Evolutionary conservation across 805 yeast genomes (phyloP), one percentile per base, ranked within the genome.

Genomic region (Millerozyma acaciae): DNA sequence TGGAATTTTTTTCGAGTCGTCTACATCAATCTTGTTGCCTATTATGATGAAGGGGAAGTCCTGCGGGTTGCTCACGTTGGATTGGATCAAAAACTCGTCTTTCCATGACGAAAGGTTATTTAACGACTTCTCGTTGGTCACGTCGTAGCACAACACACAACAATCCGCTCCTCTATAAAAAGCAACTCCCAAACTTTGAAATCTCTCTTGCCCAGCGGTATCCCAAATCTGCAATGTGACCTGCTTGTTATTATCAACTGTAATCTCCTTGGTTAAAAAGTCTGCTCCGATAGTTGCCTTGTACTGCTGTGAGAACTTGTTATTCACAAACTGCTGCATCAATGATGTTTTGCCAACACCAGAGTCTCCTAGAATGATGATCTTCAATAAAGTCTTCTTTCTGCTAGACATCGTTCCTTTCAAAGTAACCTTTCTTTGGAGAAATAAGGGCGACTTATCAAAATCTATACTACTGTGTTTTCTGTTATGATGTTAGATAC

Each of bases 281-380:
- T 93, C 97, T 2, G 97, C 97, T 7, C 98, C 98, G 45, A 90
- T 90, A 10, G 98, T 90, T 18, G 97, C 97, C 55, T 90, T 93
- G 62, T 93, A 93, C 58, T 90, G 97, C 46, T 89, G 90, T 25
- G 88, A 78, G 63, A 90, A 90, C 70, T 88, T 89, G 53, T 85
- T 88, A 62, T 87, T 88, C 44, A 93, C 96, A 62, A 87, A 90
- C 59, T 90, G 96, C 60, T 90, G 97, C 96, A 90, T 89, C 45
- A 90, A 68, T 3, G 96, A 87, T 18, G 97, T 90, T 68, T 90
- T 90, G 17, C 98, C 98, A 29, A 93, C 97, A 34, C 97, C 97
- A 2, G 96, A 84, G 60, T 93, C 97, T 25, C 98, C 98, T 34
- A 90, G 71, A 35, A 90, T 88, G 57, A 90, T 90, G 40, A 90